A percentile compares a stretch with the other conserved stretches of the same genome.
phyloP scores from a whole-genome alignment of 257 asterid genomes.

The Verbascum thapsus region DNA sequence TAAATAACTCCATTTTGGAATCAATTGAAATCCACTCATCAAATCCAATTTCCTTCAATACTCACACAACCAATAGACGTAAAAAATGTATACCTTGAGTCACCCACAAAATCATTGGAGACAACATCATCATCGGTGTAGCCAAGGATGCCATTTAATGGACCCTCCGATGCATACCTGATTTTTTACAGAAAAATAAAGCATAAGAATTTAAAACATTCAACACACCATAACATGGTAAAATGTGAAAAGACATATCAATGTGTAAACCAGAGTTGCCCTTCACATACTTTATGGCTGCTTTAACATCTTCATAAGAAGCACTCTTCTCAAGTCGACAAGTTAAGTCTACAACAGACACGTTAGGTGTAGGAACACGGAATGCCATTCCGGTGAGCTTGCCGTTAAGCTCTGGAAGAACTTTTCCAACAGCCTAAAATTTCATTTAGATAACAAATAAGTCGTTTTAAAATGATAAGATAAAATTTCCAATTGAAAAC shows the following conservation, averaged over 20 bases:
- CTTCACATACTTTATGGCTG: slow-evolving; percentile 73
- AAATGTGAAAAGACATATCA: neutral
- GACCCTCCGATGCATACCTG: slow-evolving; percentile 96
- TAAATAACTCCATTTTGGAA: no score
- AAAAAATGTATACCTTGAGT: slow-evolving; percentile 60
- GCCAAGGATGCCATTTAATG: slow-evolving; percentile 89
- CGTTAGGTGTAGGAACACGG: slow-evolving; percentile 88
- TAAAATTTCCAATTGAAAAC: slow-evolving; percentile 6
- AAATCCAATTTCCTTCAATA: no score
- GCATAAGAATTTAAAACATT: no score
- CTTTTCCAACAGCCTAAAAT: slow-evolving; percentile 93
- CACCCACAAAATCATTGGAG: slow-evolving; percentile 96
- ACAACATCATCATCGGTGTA: slow-evolving; percentile 99
- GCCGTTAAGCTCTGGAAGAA: slow-evolving; percentile 96
- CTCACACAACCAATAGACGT: neutral
- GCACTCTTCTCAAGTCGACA: slow-evolving; percentile 88
- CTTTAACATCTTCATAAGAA: slow-evolving; percentile 95
- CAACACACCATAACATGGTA: neutral
- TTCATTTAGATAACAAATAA: neutral
- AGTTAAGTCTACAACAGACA: slow-evolving; percentile 96
- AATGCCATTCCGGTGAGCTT: slow-evolving; percentile 61
- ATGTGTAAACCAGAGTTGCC: slow-evolving; percentile 10
- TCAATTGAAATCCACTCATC: no score
- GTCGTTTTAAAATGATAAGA: slow-evolving; percentile 21
- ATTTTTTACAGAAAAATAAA: no score